phyloP scores from a whole-genome alignment of 2,329 filamentous ascomycete species.

The Calonectria hawksworthii region DNA sequence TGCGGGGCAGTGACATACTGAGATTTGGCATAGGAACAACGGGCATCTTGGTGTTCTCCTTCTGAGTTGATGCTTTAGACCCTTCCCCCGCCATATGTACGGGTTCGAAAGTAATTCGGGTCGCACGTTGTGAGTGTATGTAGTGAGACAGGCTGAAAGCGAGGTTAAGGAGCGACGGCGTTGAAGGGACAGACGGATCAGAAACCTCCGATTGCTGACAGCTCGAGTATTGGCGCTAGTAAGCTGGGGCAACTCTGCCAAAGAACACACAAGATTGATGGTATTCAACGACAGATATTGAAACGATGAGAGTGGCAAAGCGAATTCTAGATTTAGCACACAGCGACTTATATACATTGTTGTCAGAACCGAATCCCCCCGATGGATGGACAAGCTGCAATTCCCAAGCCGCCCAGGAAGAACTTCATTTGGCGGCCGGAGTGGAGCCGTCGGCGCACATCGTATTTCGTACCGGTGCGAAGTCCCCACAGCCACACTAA shows the following conservation, averaged over 20 bases:
- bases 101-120: background rate
- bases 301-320: background rate
- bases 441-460: conserved; percentile 12
- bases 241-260: background rate
- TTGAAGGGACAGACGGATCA: conserved; percentile 4
- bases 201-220: conserved; percentile 30
- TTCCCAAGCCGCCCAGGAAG: background rate
- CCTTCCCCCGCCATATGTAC: background rate
- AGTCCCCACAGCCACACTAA: background rate
- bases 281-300: too few relatives aligned
- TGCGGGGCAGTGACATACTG: conserved; percentile 11
- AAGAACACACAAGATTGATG: background rate
- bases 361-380: background rate
- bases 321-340: background rate
- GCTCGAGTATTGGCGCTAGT: background rate
- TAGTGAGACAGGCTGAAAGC: background rate
- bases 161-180: background rate
- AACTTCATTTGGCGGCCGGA: conserved; percentile 15
- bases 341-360: conserved; percentile 21
- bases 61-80: background rate
- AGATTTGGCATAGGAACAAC: conserved; percentile 22
- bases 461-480: conserved; percentile 27
- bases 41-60: conserved; percentile 5
- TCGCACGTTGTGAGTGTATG: background rate
- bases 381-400: conserved; percentile 18